phyloP scores from a whole-genome alignment of 2,329 filamentous ascomycete genomes.

The Acrodontium crateriforme region DNA sequence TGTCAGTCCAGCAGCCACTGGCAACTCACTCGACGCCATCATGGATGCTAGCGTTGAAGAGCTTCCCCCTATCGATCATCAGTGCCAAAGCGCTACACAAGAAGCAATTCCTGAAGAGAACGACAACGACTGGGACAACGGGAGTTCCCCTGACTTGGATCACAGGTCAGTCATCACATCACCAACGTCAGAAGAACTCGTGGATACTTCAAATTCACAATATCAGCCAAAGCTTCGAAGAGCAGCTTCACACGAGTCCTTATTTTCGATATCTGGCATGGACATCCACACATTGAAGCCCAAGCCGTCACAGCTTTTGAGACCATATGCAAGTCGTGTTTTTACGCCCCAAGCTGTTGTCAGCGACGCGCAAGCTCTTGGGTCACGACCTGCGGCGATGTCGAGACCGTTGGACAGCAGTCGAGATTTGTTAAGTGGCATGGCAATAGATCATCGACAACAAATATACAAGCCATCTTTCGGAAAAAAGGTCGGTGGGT shows the following conservation, averaged over 20 bases:
- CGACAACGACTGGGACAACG: slow-evolving; percentile 16
- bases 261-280: slow-evolving; percentile 74
- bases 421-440: slow-evolving; percentile 19
- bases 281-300: slow-evolving; percentile 68
- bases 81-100: slow-evolving; percentile 5
- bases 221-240: slow-evolving; percentile 42
- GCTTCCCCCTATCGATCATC: slow-evolving; percentile 10
- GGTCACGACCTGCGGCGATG: slow-evolving; percentile 23
- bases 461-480: slow-evolving; percentile 16
- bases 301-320: slow-evolving; percentile 61
- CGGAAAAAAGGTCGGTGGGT: slow-evolving; percentile 46
- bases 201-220: slow-evolving; percentile 16
- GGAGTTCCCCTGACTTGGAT: slow-evolving; percentile 4
- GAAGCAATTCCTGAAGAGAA: slow-evolving; percentile 19
- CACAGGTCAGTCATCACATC: slow-evolving; percentile 7
- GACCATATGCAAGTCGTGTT: slow-evolving; percentile 35
- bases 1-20: slow-evolving; percentile 7
- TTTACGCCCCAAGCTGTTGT: slow-evolving; percentile 35
- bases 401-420: slow-evolving; percentile 22
- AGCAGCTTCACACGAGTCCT: slow-evolving; percentile 68
- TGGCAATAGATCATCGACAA: slow-evolving; percentile 17
- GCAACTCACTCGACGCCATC: slow-evolving; percentile 17
- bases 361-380: slow-evolving; percentile 21
- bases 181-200: slow-evolving; percentile 14
- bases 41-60: slow-evolving; percentile 19